Evolutionary conservation across 805 yeast genomes (phyloP), one percentile per base, ranked within the genome.

Genomic region (Ogataea parapolymorpha): DNA sequence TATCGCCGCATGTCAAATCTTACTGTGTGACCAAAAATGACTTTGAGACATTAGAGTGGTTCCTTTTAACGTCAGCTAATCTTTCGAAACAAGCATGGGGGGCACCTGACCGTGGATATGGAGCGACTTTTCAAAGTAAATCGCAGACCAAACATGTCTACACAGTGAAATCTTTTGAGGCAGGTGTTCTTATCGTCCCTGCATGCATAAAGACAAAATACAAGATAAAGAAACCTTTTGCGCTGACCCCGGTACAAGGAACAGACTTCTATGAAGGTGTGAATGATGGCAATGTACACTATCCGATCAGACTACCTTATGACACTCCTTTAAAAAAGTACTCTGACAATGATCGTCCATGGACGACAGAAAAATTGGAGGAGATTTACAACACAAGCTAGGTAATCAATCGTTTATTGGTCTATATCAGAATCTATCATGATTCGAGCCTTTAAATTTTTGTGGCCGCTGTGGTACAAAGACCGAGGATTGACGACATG

Each of bases 81-180:
- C 54, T 85, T 29, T 81, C 90, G 24, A 76, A 76, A 40, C 83
- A 78, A 45, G 95, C 95, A 1, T 87, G 95, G 95, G 95, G 95
- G 0, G 62, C 56, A 5, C 63, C 66, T 12, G 50, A 56, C 28
- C 40, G 60, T 18, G 48, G 51, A 3, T 47, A 45, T n/a, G 53
- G 53, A n/a, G 41, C 40, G 33, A 32, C 36, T 28, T 43, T 36
- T 42, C 49, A 42, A 24, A 32, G 34, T 13, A 36, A 39, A 22
- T 20, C 16, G 23, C 48, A 11, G 12, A 37, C 31, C 13, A 28
- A 46, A 11, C 66, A 70, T n/a, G 52, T 58, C 9, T 62, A 52
- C 44, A 51, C 49, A 49, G 66, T 62, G 41, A 59, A 46, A 56
- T 77, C 68, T 3, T 80, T 66, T 57, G 86, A 80, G 53, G 70